Evolutionary conservation across 2,329 filamentous ascomycete species (phyloP).

Genomic region (Chlorencoelia australis): DNA sequence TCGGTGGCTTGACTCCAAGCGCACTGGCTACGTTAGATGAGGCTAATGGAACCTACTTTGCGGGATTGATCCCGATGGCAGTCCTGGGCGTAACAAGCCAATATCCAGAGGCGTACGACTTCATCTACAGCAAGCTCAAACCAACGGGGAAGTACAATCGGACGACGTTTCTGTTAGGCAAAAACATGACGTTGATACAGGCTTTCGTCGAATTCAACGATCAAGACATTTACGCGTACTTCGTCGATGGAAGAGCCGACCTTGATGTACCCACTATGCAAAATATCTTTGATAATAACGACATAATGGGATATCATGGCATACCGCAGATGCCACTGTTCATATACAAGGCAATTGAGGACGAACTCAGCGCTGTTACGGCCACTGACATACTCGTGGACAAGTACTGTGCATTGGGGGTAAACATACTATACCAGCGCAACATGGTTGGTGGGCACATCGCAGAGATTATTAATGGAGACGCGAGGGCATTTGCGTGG

Average conservation of each 20-base stretch:
- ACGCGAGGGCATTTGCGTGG: background rate
- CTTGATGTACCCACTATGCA: conserved; percentile 7
- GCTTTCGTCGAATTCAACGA: conserved; percentile 23
- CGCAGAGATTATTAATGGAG: conserved; percentile 2
- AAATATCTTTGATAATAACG: conserved; percentile 5
- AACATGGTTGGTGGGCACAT: conserved; percentile 35
- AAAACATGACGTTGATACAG: conserved; percentile 22
- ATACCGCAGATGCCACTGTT: conserved; percentile 38
- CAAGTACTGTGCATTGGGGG: conserved; percentile 32
- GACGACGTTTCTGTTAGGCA: conserved; percentile 26
- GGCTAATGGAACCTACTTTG: conserved; percentile 25
- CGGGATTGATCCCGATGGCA: conserved; percentile 19
- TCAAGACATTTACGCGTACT: conserved; percentile 33
- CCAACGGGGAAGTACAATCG: conserved; percentile 23
- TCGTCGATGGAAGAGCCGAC: conserved; percentile 28
- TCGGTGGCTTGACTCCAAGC: conserved; percentile 39
- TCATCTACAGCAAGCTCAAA: conserved; percentile 9
- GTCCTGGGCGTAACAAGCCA: conserved; percentile 9
- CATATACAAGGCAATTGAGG: conserved; percentile 39
- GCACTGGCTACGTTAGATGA: conserved; percentile 28
- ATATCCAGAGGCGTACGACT: conserved; percentile 4
- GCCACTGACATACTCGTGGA: conserved; percentile 35
- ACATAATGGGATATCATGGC: conserved; percentile 26
- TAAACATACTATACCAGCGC: conserved; percentile 34
- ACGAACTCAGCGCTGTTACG: conserved; percentile 34